phyloP scores from a whole-genome alignment of 139 green algal species.

The Parachlorella kessleri region DNA sequence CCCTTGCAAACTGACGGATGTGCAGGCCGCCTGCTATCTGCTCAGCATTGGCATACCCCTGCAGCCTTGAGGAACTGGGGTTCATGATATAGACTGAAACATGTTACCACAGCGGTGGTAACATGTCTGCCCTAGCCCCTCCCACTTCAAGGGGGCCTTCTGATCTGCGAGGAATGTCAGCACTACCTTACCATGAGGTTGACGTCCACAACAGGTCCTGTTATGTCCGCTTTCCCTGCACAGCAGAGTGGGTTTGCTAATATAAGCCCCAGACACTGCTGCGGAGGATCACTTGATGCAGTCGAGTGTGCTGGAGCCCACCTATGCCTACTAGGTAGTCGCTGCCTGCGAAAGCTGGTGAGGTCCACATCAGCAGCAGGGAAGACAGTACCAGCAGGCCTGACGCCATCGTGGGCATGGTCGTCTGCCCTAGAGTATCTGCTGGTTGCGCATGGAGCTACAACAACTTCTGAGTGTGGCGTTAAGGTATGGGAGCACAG shows the following conservation, averaged over 20 bases:
- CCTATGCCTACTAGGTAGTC: slow-evolving; percentile 11
- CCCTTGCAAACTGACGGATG: slow-evolving; percentile 72
- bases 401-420: too few relatives aligned
- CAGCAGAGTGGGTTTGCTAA: neutral
- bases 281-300: neutral
- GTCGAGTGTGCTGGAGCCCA: neutral
- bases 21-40: slow-evolving; percentile 80
- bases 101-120: too few relatives aligned
- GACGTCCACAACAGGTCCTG: slow-evolving; percentile 78
- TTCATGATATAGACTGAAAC: too few relatives aligned
- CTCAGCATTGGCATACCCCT: slow-evolving; percentile 79
- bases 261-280: neutral
- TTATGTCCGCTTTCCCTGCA: slow-evolving; percentile 78
- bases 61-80: neutral
- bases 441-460: too few relatives aligned
- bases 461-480: too few relatives aligned
- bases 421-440: too few relatives aligned
- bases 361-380: too few relatives aligned
- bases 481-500: too few relatives aligned
- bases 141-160: too few relatives aligned
- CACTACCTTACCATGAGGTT: slow-evolving; percentile 77
- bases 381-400: too few relatives aligned
- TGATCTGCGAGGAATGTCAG: neutral
- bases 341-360: too few relatives aligned
- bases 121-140: too few relatives aligned